Evolutionary conservation across 2,329 filamentous ascomycete species (phyloP), one percentile per base, ranked within the genome.

Genomic region (Pseudocercospora pini-densiflorae): DNA sequence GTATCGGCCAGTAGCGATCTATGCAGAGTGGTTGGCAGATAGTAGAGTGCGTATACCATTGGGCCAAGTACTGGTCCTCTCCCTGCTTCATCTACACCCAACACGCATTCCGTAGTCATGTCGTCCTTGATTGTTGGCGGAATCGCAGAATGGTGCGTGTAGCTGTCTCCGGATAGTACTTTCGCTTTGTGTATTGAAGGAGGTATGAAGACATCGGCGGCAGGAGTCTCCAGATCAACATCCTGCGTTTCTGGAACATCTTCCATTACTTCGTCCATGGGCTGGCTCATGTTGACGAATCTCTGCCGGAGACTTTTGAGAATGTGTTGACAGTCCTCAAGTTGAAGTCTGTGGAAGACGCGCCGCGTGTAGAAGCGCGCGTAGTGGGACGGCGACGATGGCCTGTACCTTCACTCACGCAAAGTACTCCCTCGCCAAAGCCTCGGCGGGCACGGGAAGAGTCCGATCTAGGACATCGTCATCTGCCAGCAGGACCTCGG

Each of bases 61-160:
- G 87, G 89, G 27, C 86, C 94, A 12, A 98, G 87, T n/a, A 97
- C 94, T 24, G 94, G 94, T 1, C 94, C 94, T 75, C 94, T 89
- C 54, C 94, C 94, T 72, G 94, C 94, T 83, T 98, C 94, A 79
- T 98, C 94, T 59, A 98, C 90, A 68, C 94, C 94, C 23, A 98
- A 85, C 21, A 91, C 90, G 79, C 92, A 95, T 75, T 89, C 86
- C 64, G 84, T 86, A 19, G 76, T 75, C 77, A 81, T 79, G 70
- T 83, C 79, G 7, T 79, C 71, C 21, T 74, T 68, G 19, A 84
- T 75, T 16, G 75, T 72, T 47, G 74, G 64, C 4, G 83, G 82
- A 16, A 84, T 78, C 1, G 79, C 73, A 10, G 82, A 83, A 64
- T 80, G 82, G 68, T 85, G 79, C 9, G 83, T 81, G 69, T 85